Base-by-base conservation (phyloP, 495 filamentous ascomycete genomes). In the Aspergillus asperescens region DNA sequence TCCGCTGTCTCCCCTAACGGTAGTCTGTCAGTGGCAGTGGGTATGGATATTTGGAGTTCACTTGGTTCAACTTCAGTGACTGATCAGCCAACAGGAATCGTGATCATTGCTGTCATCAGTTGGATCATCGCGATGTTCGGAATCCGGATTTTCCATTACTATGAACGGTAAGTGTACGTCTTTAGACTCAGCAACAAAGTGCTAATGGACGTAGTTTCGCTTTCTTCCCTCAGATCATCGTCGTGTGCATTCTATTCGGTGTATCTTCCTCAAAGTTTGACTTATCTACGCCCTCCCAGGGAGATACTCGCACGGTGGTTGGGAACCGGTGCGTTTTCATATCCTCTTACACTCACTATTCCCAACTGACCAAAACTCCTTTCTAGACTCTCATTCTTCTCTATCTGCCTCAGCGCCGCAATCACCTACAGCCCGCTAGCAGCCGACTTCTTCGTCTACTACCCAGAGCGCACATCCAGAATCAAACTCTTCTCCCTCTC, bases 61-160 rank as follows among this genome's bases (percentile, higher is more conserved):
- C 1, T 23, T 16, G n/a, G 1, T 10, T 47, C 1, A 5, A 15
- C 19, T 20, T 3, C 31, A 8, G 38, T 58, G 13, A 55, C 39
- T 38, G 38, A 58, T 40, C 4, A 19, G 23, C 20, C 37, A 3
- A n/a, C 28, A 72, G 85, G 85, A 13, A 88, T 89, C 59, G 76
- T 89, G 18, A 78, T 89, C 28, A 77, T 81, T 28, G 81, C 83
- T 0, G 52, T 89, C 39, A 80, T 89, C 42, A 77, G 77, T 24
- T 87, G 80, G 81, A 67, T 74, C 0, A 75, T 90, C 19, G 80
- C 85, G 0, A 86, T 83, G 2, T 88, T 90, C 66, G 87, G 87
- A 5, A 88, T 88, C 64, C 73, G 75, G 51, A 70, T 83, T 37
- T 88, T 88, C 64, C 84, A 88, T 54, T 74, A 74, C 50, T 90